Base-by-base conservation (phyloP, 345 rosid genomes). In the Moricandia arvensis region DNA sequence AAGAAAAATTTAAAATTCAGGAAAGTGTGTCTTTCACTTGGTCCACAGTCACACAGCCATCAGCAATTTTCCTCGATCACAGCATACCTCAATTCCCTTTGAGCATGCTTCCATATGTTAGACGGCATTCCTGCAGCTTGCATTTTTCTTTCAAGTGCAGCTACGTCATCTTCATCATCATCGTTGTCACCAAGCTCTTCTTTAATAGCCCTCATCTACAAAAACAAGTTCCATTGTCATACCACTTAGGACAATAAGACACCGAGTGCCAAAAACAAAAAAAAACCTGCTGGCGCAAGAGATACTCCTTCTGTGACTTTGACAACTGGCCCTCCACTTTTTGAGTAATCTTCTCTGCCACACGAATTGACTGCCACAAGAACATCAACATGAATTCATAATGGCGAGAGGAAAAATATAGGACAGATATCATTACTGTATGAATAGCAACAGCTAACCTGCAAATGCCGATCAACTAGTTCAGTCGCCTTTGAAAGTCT, bases 101-200 rank as follows among this genome's bases (percentile, higher is more conserved):
- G 99, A 55, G 95, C 96, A 82, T 90, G 99, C 88, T 95, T 95
- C 97, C 98, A 90, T 79, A 95, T 85, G 79, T 81, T 90, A 79
- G 97, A 76, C 69, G 99, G 98, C 96, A 95, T 89, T 80, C 93
- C 97, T 5, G 96, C 94, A 83, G 85, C 84, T 84, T 95, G 96
- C 99, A 95, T 95, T 84, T 92, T 95, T 80, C 90, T 89, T 85
- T 92, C 99, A 70, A 95, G 79, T 63, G 93, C 88, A 83, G 89
- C 99, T 73, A 92, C 81, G 83, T 95, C 99, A 85, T 95, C 99
- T 84, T 92, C 99, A 73, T 95, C 97, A 58, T 95, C 99, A 79
- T 92, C 97, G 72, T 92, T 92, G 83, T 95, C 97, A 67, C 99
- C 99, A 71, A 95, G 97, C 86, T 95, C 99, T 83, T 95, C 99